phyloP scores from a whole-genome alignment of 495 filamentous ascomycete species.

The Lindgomyces ingoldianus region DNA sequence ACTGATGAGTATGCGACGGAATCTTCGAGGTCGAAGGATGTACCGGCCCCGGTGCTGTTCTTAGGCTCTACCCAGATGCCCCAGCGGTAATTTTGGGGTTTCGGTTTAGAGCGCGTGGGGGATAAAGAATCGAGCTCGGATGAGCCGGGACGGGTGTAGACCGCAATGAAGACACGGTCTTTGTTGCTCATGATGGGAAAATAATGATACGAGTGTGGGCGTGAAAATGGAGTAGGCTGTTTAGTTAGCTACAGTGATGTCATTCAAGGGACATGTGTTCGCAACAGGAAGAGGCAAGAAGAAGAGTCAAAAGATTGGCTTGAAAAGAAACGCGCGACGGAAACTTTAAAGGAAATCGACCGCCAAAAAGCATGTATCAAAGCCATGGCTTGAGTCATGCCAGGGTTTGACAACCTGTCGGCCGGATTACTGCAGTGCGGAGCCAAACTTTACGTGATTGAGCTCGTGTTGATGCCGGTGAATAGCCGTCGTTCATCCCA shows the following conservation, averaged over 20 bases:
- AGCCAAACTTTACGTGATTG: background rate
- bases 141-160: slow-evolving; percentile 19
- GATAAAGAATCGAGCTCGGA: slow-evolving; percentile 43
- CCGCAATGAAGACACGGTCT: slow-evolving; percentile 22
- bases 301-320: background rate
- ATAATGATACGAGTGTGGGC: background rate
- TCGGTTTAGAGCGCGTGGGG: slow-evolving; percentile 48
- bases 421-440: background rate
- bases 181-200: background rate
- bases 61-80: slow-evolving; percentile 22
- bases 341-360: background rate
- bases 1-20: background rate
- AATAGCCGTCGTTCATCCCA: background rate
- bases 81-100: slow-evolving; percentile 46
- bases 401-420: background rate
- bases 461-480: background rate
- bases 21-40: slow-evolving; percentile 10
- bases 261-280: no score
- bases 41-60: slow-evolving; percentile 18
- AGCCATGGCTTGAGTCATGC: background rate
- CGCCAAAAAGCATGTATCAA: background rate
- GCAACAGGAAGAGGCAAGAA: background rate
- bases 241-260: no score
- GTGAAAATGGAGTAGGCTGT: no score
- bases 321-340: background rate